Conservation (phyloP, 805 yeast genomes). For the Pichia californica region DNA sequence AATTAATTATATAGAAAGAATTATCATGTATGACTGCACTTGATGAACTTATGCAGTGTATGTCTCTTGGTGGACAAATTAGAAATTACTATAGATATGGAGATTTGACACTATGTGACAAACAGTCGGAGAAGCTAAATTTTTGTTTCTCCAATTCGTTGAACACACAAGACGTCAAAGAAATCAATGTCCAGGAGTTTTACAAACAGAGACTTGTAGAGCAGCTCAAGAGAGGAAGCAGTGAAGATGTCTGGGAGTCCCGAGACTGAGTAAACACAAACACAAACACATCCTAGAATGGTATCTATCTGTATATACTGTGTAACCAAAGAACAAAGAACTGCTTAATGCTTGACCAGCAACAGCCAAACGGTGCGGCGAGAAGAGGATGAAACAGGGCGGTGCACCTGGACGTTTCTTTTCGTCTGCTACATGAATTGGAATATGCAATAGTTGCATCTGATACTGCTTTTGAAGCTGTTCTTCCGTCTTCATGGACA, state of each 20-base stretch:
- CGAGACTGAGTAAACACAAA: slow-evolving; percentile 9
- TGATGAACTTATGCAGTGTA: slow-evolving; percentile 80
- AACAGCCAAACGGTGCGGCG: no score
- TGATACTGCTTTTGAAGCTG: no score
- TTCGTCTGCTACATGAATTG: no score
- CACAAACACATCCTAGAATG: no score
- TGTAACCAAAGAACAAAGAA: no score
- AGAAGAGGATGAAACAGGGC: no score
- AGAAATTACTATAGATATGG: slow-evolving; percentile 83
- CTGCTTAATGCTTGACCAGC: no score
- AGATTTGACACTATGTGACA: slow-evolving; percentile 61
- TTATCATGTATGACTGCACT: slow-evolving; percentile 77
- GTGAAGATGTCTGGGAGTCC: slow-evolving; percentile 79
- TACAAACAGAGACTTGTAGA: slow-evolving; percentile 58
- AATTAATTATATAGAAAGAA: slow-evolving; percentile 21
- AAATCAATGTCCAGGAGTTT: slow-evolving; percentile 55
- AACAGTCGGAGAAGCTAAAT: slow-evolving; percentile 66
- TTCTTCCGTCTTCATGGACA: no score
- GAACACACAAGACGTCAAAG: slow-evolving; percentile 46
- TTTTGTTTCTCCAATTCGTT: slow-evolving; percentile 65
- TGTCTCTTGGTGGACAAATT: slow-evolving; percentile 85
- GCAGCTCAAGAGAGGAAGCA: slow-evolving; percentile 59
- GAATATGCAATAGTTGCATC: no score
- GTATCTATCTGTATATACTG: no score
- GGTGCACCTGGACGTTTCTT: no score